phyloP scores from a whole-genome alignment of 2,329 filamentous ascomycete species.

The Coniochaeta sp. region DNA sequence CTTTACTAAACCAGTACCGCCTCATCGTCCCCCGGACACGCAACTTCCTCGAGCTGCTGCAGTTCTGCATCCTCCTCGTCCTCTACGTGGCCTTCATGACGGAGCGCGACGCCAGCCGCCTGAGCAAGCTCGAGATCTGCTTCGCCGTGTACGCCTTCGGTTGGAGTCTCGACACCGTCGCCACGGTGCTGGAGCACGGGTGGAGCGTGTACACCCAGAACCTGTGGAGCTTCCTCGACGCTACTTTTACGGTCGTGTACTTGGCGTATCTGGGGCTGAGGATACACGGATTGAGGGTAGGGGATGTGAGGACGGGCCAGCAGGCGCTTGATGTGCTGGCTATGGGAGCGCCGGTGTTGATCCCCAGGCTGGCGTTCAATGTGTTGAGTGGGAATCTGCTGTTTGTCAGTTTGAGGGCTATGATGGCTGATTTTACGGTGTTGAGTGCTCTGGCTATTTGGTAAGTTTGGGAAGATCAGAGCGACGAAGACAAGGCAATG shows the following conservation, averaged over 20 bases:
- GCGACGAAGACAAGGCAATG: not conserved
- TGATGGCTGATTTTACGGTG: conserved; percentile 81
- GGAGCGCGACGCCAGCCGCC: conserved; percentile 49
- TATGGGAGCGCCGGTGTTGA: conserved; percentile 68
- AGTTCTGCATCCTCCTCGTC: conserved; percentile 63
- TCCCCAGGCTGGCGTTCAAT: conserved; percentile 77
- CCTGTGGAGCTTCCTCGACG: conserved; percentile 80
- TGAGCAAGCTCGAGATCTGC: conserved; percentile 53
- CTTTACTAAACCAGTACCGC: conserved; percentile 76
- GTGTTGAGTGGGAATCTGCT: conserved; percentile 78
- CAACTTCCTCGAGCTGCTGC: conserved; percentile 66
- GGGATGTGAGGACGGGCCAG: conserved; percentile 41
- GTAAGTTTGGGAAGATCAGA: conserved; percentile 24
- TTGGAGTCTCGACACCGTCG: conserved; percentile 73
- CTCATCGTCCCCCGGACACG: conserved; percentile 74
- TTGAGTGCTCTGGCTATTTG: conserved; percentile 69
- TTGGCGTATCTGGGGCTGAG: conserved; percentile 61
- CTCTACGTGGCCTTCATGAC: conserved; percentile 71
- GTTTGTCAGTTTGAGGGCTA: conserved; percentile 72
- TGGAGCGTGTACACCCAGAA: conserved; percentile 80
- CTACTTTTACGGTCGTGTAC: conserved; percentile 70
- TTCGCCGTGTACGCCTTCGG: conserved; percentile 71
- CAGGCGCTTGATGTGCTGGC: conserved; percentile 74
- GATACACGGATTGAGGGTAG: conserved; percentile 52
- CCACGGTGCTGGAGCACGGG: conserved; percentile 68